Evolutionary conservation across 257 asterid genomes (phyloP).

Genomic region (Solanum medicagineum): DNA sequence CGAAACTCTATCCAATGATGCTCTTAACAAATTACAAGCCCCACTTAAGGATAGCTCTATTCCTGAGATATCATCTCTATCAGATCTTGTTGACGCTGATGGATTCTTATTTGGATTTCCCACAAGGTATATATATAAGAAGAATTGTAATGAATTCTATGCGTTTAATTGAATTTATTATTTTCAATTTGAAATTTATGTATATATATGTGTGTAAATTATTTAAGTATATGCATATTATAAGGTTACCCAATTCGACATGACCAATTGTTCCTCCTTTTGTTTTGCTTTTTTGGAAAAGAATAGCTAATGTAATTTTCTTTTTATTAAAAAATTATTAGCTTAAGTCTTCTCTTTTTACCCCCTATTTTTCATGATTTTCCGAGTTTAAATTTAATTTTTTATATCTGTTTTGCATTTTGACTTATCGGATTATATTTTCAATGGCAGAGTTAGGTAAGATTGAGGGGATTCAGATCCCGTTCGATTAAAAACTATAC

Average conservation of each 20-base stretch:
- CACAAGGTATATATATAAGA: constrained; percentile 27
- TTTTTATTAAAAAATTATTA: not conserved
- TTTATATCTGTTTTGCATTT: not conserved
- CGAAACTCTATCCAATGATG: constrained; percentile 60
- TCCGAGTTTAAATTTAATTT: not conserved
- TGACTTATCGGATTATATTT: not conserved
- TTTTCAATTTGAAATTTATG: not conserved
- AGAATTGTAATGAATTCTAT: rapidly evolving
- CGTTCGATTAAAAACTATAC: too few species aligned
- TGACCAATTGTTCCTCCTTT: not conserved
- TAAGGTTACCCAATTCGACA: not conserved
- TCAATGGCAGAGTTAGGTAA: not conserved
- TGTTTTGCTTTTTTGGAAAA: not conserved
- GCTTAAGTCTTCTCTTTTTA: not conserved
- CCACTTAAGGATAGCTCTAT: constrained; percentile 64
- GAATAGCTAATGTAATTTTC: not conserved
- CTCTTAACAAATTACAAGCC: constrained; percentile 54
- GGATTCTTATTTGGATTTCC: constrained; percentile 90
- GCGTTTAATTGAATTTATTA: not conserved
- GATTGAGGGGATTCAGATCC: not conserved
- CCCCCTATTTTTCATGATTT: not conserved
- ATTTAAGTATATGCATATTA: not conserved
- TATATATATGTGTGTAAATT: not conserved
- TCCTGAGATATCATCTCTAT: constrained; percentile 47
- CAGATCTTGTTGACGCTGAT: constrained; percentile 48